Evolutionary conservation across 177 flowering plant species (phyloP), one percentile per base, ranked within the genome.

Genomic region (Vitis hybrid): DNA sequence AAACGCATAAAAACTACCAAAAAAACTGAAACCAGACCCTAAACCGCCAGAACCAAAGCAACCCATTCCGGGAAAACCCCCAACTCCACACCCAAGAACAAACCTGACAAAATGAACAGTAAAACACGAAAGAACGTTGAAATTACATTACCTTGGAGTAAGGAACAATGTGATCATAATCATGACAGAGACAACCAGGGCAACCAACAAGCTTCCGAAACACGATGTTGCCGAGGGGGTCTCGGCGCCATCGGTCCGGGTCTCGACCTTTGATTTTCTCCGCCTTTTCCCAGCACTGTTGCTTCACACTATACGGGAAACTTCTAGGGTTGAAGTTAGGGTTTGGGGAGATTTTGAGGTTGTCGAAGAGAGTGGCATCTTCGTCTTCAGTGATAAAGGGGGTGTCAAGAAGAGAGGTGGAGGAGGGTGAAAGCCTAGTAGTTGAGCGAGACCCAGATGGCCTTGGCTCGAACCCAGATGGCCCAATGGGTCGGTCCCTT

Each of bases 211-310:
- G 95, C 87, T 94, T 94, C 71, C 95, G 74, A 75, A 92, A 92
- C 59, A 94, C 80, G 46, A 71, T 79, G 74, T 94, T 94, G 2
- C 97, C 98, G 60, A 94, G 84, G 0, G 90, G 62, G 77, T 94
- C 98, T 17, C 87, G 77, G 63, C 97, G 80, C 98, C 97, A 94
- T 2, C 97, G 82, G 19, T 87, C 92, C 6, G 98, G 97, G 74
- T 94, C 97, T 52, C 97, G 76, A 1, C 97, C 98, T 59, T 84
- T 88, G 60, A 94, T 71, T 88, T 91, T 94, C 80, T 94, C 95
- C 2, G 97, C 92, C 78, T 90, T 94, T 3, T 91, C 98, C 98
- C 98, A 94, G 76, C 98, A 94, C 74, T 87, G 91, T 78, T 90
- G 97, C 87, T 92, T 94, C 81, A 94, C 94, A 60, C 80, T 82